Base-by-base conservation (phyloP, 2,329 filamentous ascomycete species). In the Plectosphaerella plurivora region DNA sequence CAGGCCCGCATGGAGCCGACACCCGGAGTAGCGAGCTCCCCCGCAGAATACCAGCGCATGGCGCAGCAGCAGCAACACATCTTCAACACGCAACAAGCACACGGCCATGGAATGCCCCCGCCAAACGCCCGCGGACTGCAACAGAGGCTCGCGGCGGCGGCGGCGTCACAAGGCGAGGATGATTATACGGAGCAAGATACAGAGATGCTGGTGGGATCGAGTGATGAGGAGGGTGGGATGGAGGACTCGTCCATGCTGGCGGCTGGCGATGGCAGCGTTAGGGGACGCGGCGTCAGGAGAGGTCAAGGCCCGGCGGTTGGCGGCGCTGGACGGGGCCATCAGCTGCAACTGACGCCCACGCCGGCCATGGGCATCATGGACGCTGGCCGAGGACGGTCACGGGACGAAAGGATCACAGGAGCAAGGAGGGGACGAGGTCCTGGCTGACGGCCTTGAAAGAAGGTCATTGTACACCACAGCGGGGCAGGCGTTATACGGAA, bases 351-450 rank as follows among this genome's bases (percentile, higher is more conserved):
- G 35, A 66, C 62, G 49, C 52, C 56, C 36, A 67, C 63, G 28
- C 61, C 59, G 1, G 63, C 57, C 12, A 58, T 53, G 15, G 63
- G 57, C 59, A 63, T 60, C 28, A 61, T 52, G 20, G 47, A 53
- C n/a, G 56, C 50, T 10, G 52, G 47, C 15, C 39, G 56, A 15
- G 50, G 54, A 6, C 60, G 65, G 55, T 60, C 54, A n/a, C 61
- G 71, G 55, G 68, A 73, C 12, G 70, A 72, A 44, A 64, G 72
- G 50, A 72, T 74, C 49, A 70, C 70, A 2, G 64, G 72, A 9
- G 54, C 57, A 57, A 60, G 61, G 53, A 55, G 57, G 51, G 57
- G 57, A 50, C 52, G 57, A 54, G 54, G 51, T 47, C 16, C 20
- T 6, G 45, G 45, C 10, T 28, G 45, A 47, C 4, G 14, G 45